Evolutionary conservation across 768 basidiomycete species (phyloP), one percentile per base, ranked within the genome.

Genomic region (Collybia sordida): DNA sequence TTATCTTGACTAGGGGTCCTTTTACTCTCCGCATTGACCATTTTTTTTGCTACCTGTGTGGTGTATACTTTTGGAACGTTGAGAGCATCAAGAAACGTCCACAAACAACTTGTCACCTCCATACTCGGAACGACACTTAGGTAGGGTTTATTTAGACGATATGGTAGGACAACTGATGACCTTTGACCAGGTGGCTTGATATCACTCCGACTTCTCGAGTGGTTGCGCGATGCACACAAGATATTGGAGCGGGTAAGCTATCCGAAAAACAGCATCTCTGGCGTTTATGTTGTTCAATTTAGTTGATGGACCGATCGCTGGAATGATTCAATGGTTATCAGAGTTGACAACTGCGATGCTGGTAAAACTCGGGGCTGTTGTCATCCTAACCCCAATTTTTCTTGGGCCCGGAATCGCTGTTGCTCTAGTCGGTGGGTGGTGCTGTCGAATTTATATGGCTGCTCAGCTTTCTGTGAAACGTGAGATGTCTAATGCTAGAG

Each of bases 161-260:
- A 7, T 8, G 34, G 40, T 31, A n/a, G 25, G 11, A 23, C 31
- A n/a, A 18, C n/a, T 11, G 9, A 3, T 38, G 15, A 23, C n/a
- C 18, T 18, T 17, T 37, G 22, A 15, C 41, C 6, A 79, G 85
- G 62, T 85, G 70, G 71, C 71, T 79, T 24, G 72, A 74, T 53
- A 65, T 71, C 28, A 79, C 77, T 1, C 74, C 76, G 8, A 64
- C 67, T 2, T 69, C 73, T 19, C 78, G 86, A 3, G 78, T 90
- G 44, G 80, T 87, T 36, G 70, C 83, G 22, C 74, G 86, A 43
- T 81, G 81, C 61, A 88, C 86, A 1, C 79, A 84, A 47, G 86
- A 88, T 59, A 84, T 87, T 17, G 68, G 79, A 38, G 59, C 66
- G 49, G 67, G 63, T 67, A 57, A 25, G 61, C 14, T 7, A 31